Percentiles rank a stretch among this genome's conserved stretches.
These are phyloP conservation scores for Candolleomyces aberdarensis DNA, from an alignment of 768 basidiomycete genomes.

Conservation along the genomic window DNA sequence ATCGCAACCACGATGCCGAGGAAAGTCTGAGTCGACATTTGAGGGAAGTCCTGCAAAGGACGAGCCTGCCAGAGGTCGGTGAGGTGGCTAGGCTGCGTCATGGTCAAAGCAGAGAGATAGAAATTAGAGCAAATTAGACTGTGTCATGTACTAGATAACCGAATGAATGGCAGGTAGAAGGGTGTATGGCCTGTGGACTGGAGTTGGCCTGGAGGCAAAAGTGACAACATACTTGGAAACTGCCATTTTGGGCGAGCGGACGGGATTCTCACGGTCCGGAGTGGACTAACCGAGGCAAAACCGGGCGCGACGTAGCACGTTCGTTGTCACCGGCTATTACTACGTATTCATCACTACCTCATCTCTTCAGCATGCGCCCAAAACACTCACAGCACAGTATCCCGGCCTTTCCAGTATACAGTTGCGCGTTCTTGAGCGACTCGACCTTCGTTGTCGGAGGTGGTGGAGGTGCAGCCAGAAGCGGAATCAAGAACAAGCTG, in stretches of 20 bases:
- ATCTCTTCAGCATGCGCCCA: conserved; percentile 60
- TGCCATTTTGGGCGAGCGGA: too few species aligned
- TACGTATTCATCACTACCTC: not conserved
- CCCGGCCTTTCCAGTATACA: conserved; percentile 85
- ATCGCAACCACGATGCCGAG: conserved; percentile 85
- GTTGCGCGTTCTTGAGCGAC: conserved; percentile 74
- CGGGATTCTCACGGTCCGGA: too few species aligned
- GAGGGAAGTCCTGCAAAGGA: conserved; percentile 39
- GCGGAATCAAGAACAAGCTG: conserved; percentile 92
- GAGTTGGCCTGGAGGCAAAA: too few species aligned
- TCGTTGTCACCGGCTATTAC: not conserved
- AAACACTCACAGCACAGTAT: conserved; percentile 77
- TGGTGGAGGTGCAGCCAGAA: conserved; percentile 82
- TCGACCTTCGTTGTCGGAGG: conserved; percentile 79
- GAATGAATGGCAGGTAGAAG: too few species aligned
- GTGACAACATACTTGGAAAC: too few species aligned
- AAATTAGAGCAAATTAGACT: not conserved
- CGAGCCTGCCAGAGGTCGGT: not conserved
- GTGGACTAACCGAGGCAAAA: too few species aligned
- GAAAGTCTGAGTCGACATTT: conserved; percentile 50
- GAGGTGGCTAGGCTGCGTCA: not conserved
- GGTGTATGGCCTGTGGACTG: too few species aligned
- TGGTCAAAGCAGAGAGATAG: not conserved
- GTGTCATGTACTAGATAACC: not conserved
- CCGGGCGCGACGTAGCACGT: too few species aligned